phyloP scores from a whole-genome alignment of 805 yeast genomes.

The Pichia rugopelliculosa region DNA sequence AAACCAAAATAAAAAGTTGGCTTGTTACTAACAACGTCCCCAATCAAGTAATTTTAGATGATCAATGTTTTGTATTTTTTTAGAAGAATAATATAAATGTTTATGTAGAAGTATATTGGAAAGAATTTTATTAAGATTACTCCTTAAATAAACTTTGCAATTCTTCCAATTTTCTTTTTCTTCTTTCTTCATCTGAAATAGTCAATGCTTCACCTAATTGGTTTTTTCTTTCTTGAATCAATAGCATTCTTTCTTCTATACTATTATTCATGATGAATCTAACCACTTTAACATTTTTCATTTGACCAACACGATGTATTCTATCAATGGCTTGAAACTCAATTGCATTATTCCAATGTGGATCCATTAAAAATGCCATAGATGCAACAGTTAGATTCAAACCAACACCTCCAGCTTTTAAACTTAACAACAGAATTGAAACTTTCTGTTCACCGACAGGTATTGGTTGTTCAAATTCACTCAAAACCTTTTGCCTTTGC shows the following conservation, averaged over 20 bases:
- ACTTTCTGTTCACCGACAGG: conserved; percentile 22
- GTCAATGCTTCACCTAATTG: conserved; percentile 76
- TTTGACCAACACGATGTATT: conserved; percentile 86
- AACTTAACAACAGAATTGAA: conserved; percentile 54
- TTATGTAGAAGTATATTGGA: not conserved
- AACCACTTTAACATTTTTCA: conserved; percentile 58
- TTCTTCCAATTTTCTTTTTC: conserved; percentile 64
- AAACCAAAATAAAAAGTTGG: conserved; percentile 24
- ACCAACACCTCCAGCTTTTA: conserved; percentile 95
- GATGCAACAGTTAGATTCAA: conserved; percentile 80
- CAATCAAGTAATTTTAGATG: conserved; percentile 14
- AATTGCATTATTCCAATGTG: conserved; percentile 94
- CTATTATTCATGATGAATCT: conserved; percentile 77
- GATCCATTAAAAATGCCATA: conserved; percentile 85
- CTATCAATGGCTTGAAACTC: conserved; percentile 91
- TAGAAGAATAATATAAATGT: conserved; percentile 2
- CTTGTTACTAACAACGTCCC: conserved; percentile 18
- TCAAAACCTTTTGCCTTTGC: conserved; percentile 56
- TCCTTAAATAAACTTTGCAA: conserved; percentile 58
- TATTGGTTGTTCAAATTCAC: conserved; percentile 36
- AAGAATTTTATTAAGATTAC: conserved; percentile 7
- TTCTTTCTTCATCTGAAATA: conserved; percentile 66
- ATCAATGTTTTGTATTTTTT: conserved; percentile 22
- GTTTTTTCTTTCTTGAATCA: conserved; percentile 78
- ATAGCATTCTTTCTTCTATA: conserved; percentile 82